Conservation (phyloP, 106 monocot genomes). For the Hemerocallis citrina region DNA sequence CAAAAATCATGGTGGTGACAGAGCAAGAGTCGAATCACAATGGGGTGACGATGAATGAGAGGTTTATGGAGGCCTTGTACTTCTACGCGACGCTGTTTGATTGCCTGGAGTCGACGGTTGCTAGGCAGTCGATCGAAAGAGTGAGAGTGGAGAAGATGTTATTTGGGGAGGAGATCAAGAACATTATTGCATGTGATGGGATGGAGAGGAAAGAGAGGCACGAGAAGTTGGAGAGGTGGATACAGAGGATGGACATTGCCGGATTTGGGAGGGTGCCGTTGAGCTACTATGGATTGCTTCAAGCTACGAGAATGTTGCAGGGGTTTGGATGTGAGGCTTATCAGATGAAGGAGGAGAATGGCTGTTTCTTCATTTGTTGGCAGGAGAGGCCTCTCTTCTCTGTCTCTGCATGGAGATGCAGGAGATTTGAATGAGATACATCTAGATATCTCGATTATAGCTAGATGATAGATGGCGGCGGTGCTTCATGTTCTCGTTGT, state of each 20-base stretch:
- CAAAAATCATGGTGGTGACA: conserved; percentile 66
- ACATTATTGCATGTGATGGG: conserved; percentile 65
- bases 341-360: conserved; percentile 42
- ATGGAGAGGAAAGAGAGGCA: conserved; percentile 61
- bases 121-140: conserved; percentile 28
- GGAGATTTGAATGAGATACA: conserved; percentile 42
- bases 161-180: conserved; percentile 68
- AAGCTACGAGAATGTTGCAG: conserved; percentile 52
- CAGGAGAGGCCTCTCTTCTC: conserved; percentile 55
- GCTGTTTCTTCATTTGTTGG: conserved; percentile 53
- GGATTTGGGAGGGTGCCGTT: conserved; percentile 46
- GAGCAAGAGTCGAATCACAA: conserved; percentile 91
- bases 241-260: conserved; percentile 25
- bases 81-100: conserved; percentile 94
- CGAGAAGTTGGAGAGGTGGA: conserved; percentile 63
- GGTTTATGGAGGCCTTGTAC: conserved; percentile 82
- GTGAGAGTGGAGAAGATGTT: conserved; percentile 46
- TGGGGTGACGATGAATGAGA: conserved; percentile 27
- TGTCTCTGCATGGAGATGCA: conserved; percentile 60
- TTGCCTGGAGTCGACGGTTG: conserved; percentile 55
- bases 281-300: conserved; percentile 34
- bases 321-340: conserved; percentile 38
- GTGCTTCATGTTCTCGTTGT: too few species aligned
- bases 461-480: too few species aligned
- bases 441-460: too few species aligned